Base-by-base conservation (phyloP, 176 grass and related monocot species). In the Bonia amplexicaulis region DNA sequence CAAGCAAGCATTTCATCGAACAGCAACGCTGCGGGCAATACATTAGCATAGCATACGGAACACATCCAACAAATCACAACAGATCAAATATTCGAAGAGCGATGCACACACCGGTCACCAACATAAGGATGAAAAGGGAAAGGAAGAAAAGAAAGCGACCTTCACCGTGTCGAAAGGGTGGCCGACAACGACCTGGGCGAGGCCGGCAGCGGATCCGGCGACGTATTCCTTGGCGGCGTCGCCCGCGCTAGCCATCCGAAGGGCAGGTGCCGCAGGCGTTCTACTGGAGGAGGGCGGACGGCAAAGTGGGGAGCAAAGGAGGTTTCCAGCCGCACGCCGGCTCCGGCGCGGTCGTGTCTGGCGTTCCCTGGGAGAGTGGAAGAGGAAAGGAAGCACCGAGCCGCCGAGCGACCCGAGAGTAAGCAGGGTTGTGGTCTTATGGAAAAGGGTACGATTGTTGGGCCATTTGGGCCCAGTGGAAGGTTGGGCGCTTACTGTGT, bases 81-180 rank as follows among this genome's bases (percentile, higher is more conserved):
- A 72, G 22, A 20, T 45, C 31, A 45, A 42, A 54, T 29, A 60
- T 17, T 27, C 33, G 10, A 16, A 29, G 35, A 60, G 10, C 23
- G 68, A 82, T 16, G 49, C 42, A 11, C 66, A 17, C 16, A 2
- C 0, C 51, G 9, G 26, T 46, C 53, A 70, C 13, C 9, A 42
- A 57, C 20, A 41, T 6, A 27, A 72, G 11, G 53, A 72, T 6
- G 23, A 10, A 54, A 69, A 47, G 0, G 27, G 71, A 75, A 31
- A 23, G 48, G 2, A 76, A 31, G 74, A 48, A 23, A n/a, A 66
- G 29, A 35, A n/a, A 14, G 73, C 16, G 52, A 90, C 92, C 92
- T 94, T 94, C 61, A 94, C 81, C 17, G 92, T 94, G 84, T 94
- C 92, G 63, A 94, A 94, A 79, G 92, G 92, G 66, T 94, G 92